These are phyloP conservation scores for Prasinococcaceae sp. DNA, from an alignment of 139 green algal genomes.

Conservation along the genomic window DNA sequence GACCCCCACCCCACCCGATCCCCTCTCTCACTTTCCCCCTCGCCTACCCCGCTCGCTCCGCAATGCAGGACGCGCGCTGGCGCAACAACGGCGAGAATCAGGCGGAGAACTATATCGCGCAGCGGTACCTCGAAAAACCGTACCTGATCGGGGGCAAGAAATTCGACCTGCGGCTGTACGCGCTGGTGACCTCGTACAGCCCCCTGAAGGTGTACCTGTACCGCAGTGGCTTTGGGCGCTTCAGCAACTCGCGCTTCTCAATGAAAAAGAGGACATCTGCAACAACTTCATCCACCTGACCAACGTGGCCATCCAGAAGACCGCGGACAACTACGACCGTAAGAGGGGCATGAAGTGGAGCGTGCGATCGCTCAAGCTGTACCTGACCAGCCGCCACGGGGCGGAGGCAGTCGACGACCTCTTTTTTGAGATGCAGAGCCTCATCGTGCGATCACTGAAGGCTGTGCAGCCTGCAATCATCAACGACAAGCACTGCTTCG, in stretches of 20 bases:
- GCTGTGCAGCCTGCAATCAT: constrained; percentile 45
- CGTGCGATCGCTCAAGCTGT: background rate
- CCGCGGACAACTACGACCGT: constrained; percentile 26
- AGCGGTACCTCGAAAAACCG: constrained; percentile 33
- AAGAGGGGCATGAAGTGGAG: constrained; percentile 6
- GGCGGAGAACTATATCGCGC: constrained; percentile 23
- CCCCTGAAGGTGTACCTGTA: constrained; percentile 29
- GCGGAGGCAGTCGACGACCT: background rate
- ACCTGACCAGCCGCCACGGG: constrained; percentile 5
- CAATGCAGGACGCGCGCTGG: no score
- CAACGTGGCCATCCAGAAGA: constrained; percentile 39
- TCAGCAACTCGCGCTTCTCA: constrained; percentile 26
- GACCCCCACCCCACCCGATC: no score
- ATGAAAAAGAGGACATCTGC: constrained; percentile 19
- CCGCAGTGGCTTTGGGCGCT: constrained; percentile 32
- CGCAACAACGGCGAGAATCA: no score
- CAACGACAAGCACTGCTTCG: constrained; percentile 61
- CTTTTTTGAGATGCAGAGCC: constrained; percentile 3
- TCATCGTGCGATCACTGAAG: constrained; percentile 9
- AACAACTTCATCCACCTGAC: constrained; percentile 32
- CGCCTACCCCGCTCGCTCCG: background rate
- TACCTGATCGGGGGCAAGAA: constrained; percentile 51
- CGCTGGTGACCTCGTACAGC: constrained; percentile 34
- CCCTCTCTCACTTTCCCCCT: background rate
- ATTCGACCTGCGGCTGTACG: constrained; percentile 77